A percentile compares a stretch with the other conserved stretches of the same genome.
phyloP scores from a whole-genome alignment of 805 yeast genomes.

The Schwanniomyces yamadae region DNA sequence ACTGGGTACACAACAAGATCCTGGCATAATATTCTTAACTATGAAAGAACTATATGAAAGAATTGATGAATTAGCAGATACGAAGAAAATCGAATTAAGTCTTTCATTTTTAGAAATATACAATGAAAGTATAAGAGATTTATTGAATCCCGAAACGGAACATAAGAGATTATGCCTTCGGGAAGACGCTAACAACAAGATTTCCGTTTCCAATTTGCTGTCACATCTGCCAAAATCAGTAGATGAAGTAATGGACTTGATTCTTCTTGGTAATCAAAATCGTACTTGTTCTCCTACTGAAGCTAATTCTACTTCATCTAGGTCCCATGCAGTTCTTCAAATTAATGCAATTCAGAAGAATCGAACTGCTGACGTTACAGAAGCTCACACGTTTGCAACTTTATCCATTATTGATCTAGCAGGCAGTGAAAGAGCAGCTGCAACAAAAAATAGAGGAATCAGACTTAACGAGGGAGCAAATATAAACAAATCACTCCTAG shows the following conservation, averaged over 20 bases:
- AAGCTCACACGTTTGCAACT: slow-evolving; percentile 74
- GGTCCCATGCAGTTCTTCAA: slow-evolving; percentile 93
- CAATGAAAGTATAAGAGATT: slow-evolving; percentile 83
- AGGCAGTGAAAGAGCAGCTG: slow-evolving; percentile 92
- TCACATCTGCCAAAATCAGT: slow-evolving; percentile 60
- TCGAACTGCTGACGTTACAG: slow-evolving; percentile 60
- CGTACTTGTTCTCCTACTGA: slow-evolving; percentile 86
- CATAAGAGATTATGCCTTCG: slow-evolving; percentile 55
- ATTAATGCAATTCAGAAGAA: slow-evolving; percentile 64
- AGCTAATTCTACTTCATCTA: slow-evolving; percentile 85
- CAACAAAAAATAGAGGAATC: slow-evolving; percentile 80
- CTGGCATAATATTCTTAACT: slow-evolving; percentile 78
- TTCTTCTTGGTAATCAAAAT: slow-evolving; percentile 66
- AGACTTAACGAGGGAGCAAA: slow-evolving; percentile 89
- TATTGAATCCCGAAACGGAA: slow-evolving; percentile 57
- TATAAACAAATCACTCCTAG: slow-evolving; percentile 82
- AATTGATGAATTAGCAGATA: slow-evolving; percentile 56
- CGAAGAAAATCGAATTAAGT: slow-evolving; percentile 57
- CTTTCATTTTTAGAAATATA: slow-evolving; percentile 83
- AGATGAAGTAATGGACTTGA: slow-evolving; percentile 76
- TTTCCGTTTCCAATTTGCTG: slow-evolving; percentile 70
- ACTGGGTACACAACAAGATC: slow-evolving; percentile 67
- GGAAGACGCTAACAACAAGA: slow-evolving; percentile 66
- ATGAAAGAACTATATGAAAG: slow-evolving; percentile 69
- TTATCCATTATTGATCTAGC: slow-evolving; percentile 88